phyloP scores from a whole-genome alignment of 306 rosid genomes.

The Benincasa hispida region DNA sequence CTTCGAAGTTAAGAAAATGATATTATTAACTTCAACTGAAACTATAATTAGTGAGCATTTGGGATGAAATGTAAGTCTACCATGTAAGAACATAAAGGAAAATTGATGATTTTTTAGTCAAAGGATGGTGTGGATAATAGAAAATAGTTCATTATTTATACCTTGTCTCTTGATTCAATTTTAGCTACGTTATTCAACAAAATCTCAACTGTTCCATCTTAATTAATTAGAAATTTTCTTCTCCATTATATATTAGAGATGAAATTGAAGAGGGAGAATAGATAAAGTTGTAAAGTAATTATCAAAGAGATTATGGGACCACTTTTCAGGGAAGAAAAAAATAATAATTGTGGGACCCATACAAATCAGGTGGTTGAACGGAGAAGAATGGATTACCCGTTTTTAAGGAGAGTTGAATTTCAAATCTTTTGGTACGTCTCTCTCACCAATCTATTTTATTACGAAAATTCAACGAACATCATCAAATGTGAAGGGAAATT shows the following conservation, averaged over 20 bases:
- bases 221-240: not conserved
- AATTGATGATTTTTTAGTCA: too few species aligned
- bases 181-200: not conserved
- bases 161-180: not conserved
- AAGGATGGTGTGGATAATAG: too few species aligned
- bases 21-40: too few species aligned
- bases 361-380: not conserved
- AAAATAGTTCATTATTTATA: too few species aligned
- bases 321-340: not conserved
- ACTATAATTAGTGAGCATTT: too few species aligned
- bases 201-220: not conserved
- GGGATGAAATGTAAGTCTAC: too few species aligned
- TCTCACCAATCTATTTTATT: not conserved
- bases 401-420: not conserved
- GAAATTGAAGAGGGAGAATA: not conserved
- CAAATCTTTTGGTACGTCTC: not conserved
- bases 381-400: not conserved
- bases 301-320: not conserved
- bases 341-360: too few species aligned
- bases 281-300: not conserved
- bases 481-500: not conserved
- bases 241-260: not conserved
- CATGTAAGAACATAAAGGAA: too few species aligned
- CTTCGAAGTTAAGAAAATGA: too few species aligned
- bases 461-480: not conserved